Conservation (phyloP, 495 filamentous ascomycete genomes). For the Penicillium crystallinum region DNA sequence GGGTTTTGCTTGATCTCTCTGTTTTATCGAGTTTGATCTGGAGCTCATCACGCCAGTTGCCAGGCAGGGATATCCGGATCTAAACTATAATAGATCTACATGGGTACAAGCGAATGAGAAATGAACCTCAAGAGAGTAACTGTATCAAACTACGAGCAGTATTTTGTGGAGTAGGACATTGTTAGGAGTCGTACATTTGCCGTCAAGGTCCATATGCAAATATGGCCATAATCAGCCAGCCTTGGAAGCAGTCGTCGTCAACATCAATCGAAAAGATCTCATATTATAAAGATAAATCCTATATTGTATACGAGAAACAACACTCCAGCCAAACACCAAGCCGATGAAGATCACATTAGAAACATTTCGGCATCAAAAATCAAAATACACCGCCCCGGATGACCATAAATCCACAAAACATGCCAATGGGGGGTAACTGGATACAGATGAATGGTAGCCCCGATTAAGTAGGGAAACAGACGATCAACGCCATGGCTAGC, state of each 20-base stretch:
- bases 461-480: conserved; percentile 5
- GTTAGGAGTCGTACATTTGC: too few relatives aligned
- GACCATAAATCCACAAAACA: background rate
- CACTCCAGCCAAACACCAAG: conserved; percentile 9
- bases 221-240: too few relatives aligned
- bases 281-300: conserved; percentile 2
- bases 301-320: conserved; percentile 1
- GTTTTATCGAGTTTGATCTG: too few relatives aligned
- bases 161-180: too few relatives aligned
- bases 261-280: background rate
- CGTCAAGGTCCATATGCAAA: background rate
- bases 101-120: too few relatives aligned
- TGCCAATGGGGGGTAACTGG: background rate
- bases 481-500: conserved; percentile 14
- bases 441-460: conserved; percentile 4
- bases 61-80: too few relatives aligned
- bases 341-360: conserved; percentile 12
- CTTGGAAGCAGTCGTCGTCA: conserved; percentile 1
- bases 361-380: conserved; percentile 15
- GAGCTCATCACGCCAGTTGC: too few relatives aligned
- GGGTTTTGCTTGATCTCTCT: too few relatives aligned
- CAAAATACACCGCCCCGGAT: conserved; percentile 13
- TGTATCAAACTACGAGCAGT: too few relatives aligned
- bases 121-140: too few relatives aligned
- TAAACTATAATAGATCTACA: too few relatives aligned